A percentile compares a stretch with the other conserved stretches of the same genome.
These are phyloP conservation scores for Colletotrichum viniferum DNA, from an alignment of 2,329 filamentous ascomycete species.

Conservation along the genomic window DNA sequence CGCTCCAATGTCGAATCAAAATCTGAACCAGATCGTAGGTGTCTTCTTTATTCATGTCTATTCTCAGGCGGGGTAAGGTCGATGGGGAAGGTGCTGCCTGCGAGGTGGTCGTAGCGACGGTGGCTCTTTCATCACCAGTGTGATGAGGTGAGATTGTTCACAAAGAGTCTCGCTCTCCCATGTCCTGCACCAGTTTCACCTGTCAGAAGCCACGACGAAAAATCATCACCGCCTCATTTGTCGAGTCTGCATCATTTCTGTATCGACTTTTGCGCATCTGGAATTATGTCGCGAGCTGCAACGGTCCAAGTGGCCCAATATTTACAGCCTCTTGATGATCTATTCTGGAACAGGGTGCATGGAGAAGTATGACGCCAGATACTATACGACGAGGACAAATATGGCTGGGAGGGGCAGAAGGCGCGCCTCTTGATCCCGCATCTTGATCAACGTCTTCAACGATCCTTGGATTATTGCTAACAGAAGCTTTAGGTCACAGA, in stretches of 20 bases:
- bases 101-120: background rate
- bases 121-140: background rate
- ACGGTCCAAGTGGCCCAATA: background rate
- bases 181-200: background rate
- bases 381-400: background rate
- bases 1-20: conserved; percentile 75
- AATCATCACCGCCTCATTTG: background rate
- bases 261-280: background rate
- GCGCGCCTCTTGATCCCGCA: no score
- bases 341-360: background rate
- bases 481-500: conserved; percentile 71
- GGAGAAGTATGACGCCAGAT: background rate
- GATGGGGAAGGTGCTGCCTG: background rate
- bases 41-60: background rate
- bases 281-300: background rate
- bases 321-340: background rate
- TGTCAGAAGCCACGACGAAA: background rate
- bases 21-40: conserved; percentile 94
- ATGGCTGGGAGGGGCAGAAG: background rate
- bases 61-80: background rate
- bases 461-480: background rate
- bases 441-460: background rate
- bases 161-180: background rate
- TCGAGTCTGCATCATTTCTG: background rate
- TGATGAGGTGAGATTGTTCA: background rate